These are phyloP conservation scores for Cryptococcus sp. DNA, from an alignment of 1,284 basidiomycete species.

Conservation along the genomic window DNA sequence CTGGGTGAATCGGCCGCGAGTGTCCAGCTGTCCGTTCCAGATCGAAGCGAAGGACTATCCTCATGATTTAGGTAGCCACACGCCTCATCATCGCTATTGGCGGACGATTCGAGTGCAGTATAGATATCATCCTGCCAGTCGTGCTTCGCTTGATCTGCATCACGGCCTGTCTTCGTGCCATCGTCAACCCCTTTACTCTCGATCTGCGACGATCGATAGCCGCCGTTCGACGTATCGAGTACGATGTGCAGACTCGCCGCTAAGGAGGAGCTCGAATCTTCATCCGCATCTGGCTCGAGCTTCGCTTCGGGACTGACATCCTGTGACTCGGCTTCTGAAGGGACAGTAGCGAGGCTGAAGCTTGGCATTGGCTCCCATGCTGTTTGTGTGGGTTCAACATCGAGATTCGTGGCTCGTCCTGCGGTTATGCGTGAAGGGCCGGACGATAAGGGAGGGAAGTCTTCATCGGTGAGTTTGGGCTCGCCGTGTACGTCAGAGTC, in stretches of 20 bases:
- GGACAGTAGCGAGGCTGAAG: not conserved
- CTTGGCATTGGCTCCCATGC: constrained; percentile 9
- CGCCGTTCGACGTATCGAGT: not conserved
- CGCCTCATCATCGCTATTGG: not conserved
- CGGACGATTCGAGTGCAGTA: not conserved
- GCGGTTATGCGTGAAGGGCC: not conserved
- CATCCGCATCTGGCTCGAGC: not conserved
- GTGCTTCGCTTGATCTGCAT: not conserved
- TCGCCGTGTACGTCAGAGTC: constrained; percentile 10
- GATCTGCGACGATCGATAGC: not conserved
- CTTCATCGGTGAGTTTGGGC: constrained; percentile 1
- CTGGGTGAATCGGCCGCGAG: not conserved
- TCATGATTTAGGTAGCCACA: not conserved
- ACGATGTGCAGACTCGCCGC: too few species aligned
- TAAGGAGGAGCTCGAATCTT: not conserved
- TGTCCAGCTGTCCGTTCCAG: not conserved
- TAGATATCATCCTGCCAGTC: not conserved
- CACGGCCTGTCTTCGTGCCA: not conserved
- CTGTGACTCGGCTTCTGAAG: not conserved
- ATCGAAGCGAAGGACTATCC: not conserved
- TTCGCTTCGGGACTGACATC: not conserved
- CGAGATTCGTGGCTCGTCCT: not conserved
- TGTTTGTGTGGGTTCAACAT: not conserved
- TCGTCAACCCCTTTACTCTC: not conserved
- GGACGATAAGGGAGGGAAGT: constrained; percentile 12